phyloP scores from a whole-genome alignment of 164 flowering plant species.

The Magnolia kwangsiensis region DNA sequence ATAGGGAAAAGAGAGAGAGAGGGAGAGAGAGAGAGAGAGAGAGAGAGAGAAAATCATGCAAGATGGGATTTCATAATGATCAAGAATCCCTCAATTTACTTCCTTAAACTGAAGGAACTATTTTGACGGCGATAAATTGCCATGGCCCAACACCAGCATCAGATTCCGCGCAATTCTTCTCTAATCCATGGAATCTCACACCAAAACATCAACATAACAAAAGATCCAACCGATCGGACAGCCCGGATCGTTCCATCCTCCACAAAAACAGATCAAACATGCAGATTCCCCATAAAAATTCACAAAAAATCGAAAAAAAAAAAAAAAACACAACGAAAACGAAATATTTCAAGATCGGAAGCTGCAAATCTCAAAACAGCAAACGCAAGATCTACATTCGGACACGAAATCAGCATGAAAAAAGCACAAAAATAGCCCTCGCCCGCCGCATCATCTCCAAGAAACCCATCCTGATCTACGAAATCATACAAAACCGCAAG shows the following conservation, averaged over 20 bases:
- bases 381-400: no score
- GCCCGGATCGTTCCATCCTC: background rate
- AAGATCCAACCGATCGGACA: background rate
- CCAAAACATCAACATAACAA: background rate
- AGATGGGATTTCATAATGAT: background rate
- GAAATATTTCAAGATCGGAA: background rate
- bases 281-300: background rate
- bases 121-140: background rate
- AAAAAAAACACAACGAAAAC: background rate
- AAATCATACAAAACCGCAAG: background rate
- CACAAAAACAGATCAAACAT: background rate
- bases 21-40: no score
- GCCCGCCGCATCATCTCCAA: no score
- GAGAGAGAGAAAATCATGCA: background rate
- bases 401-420: no score
- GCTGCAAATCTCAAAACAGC: background rate
- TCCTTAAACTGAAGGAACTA: background rate
- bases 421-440: no score
- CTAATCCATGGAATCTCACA: background rate
- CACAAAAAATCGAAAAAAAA: background rate
- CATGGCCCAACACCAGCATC: background rate
- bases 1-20: no score
- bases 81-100: background rate
- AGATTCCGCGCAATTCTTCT: background rate
- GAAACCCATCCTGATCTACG: background rate